phyloP scores from a whole-genome alignment of 805 yeast species.

The Wickerhamiella alocasiicola region DNA sequence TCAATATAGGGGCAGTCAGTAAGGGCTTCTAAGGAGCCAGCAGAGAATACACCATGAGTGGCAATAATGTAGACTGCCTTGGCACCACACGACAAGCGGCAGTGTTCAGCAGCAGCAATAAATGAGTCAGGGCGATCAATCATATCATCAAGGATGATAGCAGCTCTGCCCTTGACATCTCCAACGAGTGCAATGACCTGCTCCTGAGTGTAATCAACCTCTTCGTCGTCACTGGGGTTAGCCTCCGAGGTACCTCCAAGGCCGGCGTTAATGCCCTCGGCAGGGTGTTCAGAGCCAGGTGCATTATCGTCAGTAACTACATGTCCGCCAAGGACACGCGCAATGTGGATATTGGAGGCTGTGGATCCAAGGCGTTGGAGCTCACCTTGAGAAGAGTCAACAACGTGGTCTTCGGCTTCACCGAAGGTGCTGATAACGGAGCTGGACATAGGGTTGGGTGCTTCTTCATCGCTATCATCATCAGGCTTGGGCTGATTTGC shows the following conservation, averaged over 20 bases:
- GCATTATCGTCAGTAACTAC: constrained; percentile 52
- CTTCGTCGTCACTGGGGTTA: constrained; percentile 61
- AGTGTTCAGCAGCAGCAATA: constrained; percentile 96
- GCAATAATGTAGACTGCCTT: constrained; percentile 80
- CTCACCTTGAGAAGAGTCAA: constrained; percentile 8
- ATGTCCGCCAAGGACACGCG: constrained; percentile 92
- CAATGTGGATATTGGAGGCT: constrained; percentile 57
- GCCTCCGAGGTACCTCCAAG: constrained; percentile 75
- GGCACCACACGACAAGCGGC: constrained; percentile 93
- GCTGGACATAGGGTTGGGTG: constrained; percentile 12
- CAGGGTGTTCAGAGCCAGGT: constrained; percentile 11
- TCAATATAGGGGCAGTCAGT: constrained; percentile 73
- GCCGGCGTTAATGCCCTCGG: constrained; percentile 35
- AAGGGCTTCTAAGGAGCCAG: constrained; percentile 69
- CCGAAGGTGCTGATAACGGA: constrained; percentile 14
- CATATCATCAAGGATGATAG: constrained; percentile 92
- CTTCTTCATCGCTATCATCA: constrained; percentile 16
- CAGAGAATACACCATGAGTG: constrained; percentile 90
- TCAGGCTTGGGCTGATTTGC: constrained; percentile 18
- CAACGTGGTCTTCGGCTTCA: constrained; percentile 13
- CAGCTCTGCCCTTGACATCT: constrained; percentile 82
- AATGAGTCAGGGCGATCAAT: constrained; percentile 89
- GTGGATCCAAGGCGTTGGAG: not conserved
- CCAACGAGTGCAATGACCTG: constrained; percentile 94
- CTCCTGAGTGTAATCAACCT: constrained; percentile 61